A percentile compares a stretch with the other conserved stretches of the same genome.
phyloP scores from a whole-genome alignment of 2,329 filamentous ascomycete genomes.

The Calonectria henricotiae region DNA sequence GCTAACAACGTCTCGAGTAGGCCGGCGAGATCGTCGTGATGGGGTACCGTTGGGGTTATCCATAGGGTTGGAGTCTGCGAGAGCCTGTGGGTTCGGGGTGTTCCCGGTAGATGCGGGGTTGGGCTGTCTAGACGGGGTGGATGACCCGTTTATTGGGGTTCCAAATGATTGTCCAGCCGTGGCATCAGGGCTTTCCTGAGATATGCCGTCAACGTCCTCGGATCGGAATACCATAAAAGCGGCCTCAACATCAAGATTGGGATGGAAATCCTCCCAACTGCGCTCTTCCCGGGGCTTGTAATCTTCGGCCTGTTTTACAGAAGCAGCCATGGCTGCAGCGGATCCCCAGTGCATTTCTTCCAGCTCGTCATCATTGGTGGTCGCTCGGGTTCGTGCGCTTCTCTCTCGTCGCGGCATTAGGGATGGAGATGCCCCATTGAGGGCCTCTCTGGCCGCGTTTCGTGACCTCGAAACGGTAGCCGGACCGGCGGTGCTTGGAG shows the following conservation, averaged over 20 bases:
- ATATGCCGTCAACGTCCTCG: conserved; percentile 87
- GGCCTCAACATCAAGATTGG: conserved; percentile 90
- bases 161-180: conserved; percentile 55
- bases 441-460: conserved; percentile 65
- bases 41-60: conserved; percentile 57
- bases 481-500: conserved; percentile 61
- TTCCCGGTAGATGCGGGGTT: conserved; percentile 63
- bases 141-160: conserved; percentile 60
- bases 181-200: conserved; percentile 59
- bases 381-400: conserved; percentile 70
- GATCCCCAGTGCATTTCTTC: conserved; percentile 84
- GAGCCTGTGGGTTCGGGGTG: conserved; percentile 60
- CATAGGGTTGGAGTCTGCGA: conserved; percentile 53
- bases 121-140: conserved; percentile 65
- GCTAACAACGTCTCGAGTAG: conserved; percentile 67
- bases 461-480: conserved; percentile 69
- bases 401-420: conserved; percentile 71
- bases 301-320: conserved; percentile 91
- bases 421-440: conserved; percentile 58
- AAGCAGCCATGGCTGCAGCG: conserved; percentile 89
- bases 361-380: conserved; percentile 68
- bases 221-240: conserved; percentile 85
- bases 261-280: conserved; percentile 98
- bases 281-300: conserved; percentile 98
- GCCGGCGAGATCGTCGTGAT: conserved; percentile 61